A percentile compares a stretch with the other conserved stretches of the same genome.
These are phyloP conservation scores for Stachybotrys elegans DNA, from an alignment of 2,329 filamentous ascomycete genomes.

Conservation along the genomic window DNA sequence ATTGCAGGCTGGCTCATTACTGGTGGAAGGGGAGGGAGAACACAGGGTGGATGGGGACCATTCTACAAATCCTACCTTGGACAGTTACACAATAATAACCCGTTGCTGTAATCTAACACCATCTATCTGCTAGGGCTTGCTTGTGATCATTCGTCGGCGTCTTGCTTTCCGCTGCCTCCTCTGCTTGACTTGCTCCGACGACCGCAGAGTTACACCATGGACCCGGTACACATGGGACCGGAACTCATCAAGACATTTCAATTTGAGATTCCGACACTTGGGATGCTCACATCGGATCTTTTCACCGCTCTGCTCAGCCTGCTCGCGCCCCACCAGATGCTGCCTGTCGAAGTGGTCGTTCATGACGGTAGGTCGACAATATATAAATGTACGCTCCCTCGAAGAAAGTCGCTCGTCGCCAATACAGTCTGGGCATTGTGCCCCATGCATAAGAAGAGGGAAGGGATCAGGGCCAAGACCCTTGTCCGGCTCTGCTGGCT, in stretches of 20 bases:
- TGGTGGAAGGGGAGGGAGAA: too few species aligned
- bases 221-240: conserved; percentile 8
- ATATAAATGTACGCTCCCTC: conserved; percentile 2
- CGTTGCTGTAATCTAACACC: too few species aligned
- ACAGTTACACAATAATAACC: too few species aligned
- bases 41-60: too few species aligned
- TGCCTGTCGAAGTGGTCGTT: conserved; percentile 18
- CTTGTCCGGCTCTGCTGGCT: conserved; percentile 2
- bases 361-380: conserved; percentile 5
- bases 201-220: not conserved
- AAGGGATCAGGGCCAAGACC: not conserved
- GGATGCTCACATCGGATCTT: conserved; percentile 11
- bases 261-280: conserved; percentile 11
- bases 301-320: conserved; percentile 7
- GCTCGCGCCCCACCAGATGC: conserved; percentile 12
- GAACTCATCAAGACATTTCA: conserved; percentile 11
- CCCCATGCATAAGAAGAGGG: conserved; percentile 4
- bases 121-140: conserved; percentile 12
- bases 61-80: too few species aligned
- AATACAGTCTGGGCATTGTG: conserved; percentile 3
- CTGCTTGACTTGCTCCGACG: not conserved
- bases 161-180: not conserved
- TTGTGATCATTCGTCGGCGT: not conserved
- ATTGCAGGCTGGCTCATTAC: too few species aligned
- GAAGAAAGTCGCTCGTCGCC: not conserved